Evolutionary conservation across 768 basidiomycete genomes (phyloP), one percentile per base, ranked within the genome.

Genomic region (Tylopilus sp.): DNA sequence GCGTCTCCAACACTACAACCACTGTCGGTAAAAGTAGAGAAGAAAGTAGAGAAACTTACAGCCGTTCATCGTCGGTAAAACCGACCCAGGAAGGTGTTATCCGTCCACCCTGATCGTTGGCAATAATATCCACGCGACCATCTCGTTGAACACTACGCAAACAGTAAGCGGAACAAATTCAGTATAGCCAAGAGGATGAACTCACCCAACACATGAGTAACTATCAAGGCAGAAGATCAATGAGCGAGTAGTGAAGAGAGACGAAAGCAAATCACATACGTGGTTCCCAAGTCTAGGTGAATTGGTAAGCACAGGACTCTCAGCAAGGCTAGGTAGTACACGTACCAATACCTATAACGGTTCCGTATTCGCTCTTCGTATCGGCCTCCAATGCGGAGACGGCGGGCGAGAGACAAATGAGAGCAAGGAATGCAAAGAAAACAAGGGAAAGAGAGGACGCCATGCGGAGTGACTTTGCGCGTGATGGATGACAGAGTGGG

Each of bases 1-100:
- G 95, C 95, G 80, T 98, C 95, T 65, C 95, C 95, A 69, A 98
- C 97, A 61, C 98, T 82, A 77, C 95, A 93, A 79, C 97, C 95
- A 56, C 76, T 85, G 64, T 91, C 89, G 57, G 91, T 88, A 79
- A 95, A 95, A 44, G 94, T 85, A 33, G 31, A 4, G 13, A 15
- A 15, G 12, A 13, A 33, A 9, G 31, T 33, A 15, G 11, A 15
- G 31, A 4, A 33, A 33, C 31, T 4, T 15, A 33, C 31, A 15
- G 31, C 15, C 31, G 31, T 33, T 33, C 31, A 5, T 33, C 31
- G 12, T 33, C 31, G 11, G 5, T 33, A 33, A 33, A 33, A 9
- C 31, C 13, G 72, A 97, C 94, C 70, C 94, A 95, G 8, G 94
- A 95, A 15, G 94, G 93, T 7, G 93, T 95, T 9, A 93, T 95